These are phyloP conservation scores for Ulota crispa DNA, from an alignment of 225 moss, liverwort and hornwort species.

Conservation along the genomic window DNA sequence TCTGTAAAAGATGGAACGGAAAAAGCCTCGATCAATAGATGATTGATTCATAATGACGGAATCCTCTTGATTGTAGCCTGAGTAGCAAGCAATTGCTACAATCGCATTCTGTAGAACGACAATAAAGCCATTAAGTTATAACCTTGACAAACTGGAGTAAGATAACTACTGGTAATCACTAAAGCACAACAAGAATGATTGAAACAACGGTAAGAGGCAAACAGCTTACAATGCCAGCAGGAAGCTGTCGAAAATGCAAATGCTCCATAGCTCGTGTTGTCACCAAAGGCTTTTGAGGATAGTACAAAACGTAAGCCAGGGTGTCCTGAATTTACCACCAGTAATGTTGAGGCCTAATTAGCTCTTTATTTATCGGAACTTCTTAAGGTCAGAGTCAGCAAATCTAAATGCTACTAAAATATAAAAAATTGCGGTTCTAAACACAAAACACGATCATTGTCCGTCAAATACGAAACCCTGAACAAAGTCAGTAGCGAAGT, in stretches of 20 bases:
- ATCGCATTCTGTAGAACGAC: constrained; percentile 75
- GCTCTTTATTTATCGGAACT: not conserved
- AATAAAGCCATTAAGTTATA: constrained; percentile 7
- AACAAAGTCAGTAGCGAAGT: not conserved
- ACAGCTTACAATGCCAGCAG: constrained; percentile 87
- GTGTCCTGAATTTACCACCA: constrained; percentile 69
- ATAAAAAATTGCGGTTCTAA: not conserved
- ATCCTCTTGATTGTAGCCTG: constrained; percentile 99
- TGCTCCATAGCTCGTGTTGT: constrained; percentile 99
- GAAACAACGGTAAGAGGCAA: constrained; percentile 17
- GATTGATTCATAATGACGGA: constrained; percentile 99
- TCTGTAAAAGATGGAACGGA: constrained; percentile 98
- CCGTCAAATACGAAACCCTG: not conserved
- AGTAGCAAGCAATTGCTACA: constrained; percentile 98
- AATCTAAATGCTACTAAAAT: not conserved
- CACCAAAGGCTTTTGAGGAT: constrained; percentile 97
- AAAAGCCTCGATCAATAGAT: constrained; percentile 96
- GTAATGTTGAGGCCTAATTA: constrained; percentile 1
- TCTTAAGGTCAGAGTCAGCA: constrained; percentile 2
- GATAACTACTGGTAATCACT: not conserved
- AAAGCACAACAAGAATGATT: not conserved
- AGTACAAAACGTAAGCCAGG: constrained; percentile 96
- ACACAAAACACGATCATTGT: not conserved
- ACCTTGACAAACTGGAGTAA: not conserved
- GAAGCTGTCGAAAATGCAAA: constrained; percentile 94